A percentile compares a stretch with the other conserved stretches of the same genome.
Conservation (phyloP, 352 stramenopile species). For the Phytopythium litorale region DNA sequence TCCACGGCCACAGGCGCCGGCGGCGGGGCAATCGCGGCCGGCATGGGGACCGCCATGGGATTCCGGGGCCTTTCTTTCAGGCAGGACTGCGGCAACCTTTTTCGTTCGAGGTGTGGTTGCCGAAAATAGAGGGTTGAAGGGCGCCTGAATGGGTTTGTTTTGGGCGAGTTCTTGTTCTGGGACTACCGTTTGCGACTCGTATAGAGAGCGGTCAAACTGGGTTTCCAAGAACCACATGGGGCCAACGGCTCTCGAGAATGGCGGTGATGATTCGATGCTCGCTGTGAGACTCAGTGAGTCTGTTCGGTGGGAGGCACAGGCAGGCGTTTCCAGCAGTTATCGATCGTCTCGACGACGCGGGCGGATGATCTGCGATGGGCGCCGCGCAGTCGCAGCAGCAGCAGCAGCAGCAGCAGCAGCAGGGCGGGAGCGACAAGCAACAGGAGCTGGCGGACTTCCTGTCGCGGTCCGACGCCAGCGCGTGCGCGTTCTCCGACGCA, state of each 20-base stretch:
- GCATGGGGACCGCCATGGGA: not conserved
- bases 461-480: not conserved
- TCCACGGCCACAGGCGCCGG: conserved; percentile 10
- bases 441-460: conserved; percentile 7
- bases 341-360: not conserved
- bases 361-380: not conserved
- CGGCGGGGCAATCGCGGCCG: not conserved
- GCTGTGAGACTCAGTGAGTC: too few species aligned
- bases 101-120: not conserved
- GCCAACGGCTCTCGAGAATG: too few species aligned
- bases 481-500: conserved; percentile 24
- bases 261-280: too few species aligned
- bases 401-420: not conserved
- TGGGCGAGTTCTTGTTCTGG: not conserved
- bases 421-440: not conserved
- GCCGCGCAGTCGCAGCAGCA: not conserved
- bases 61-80: too few species aligned
- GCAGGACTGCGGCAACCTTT: too few species aligned
- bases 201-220: not conserved
- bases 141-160: not conserved
- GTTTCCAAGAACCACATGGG: too few species aligned
- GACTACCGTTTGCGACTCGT: not conserved
- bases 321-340: not conserved
- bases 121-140: not conserved
- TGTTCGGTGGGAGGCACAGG: too few species aligned